Evolutionary conservation across 2,329 filamentous ascomycete genomes (phyloP), one percentile per base, ranked within the genome.

Genomic region (Pseudogymnoascus sp.): DNA sequence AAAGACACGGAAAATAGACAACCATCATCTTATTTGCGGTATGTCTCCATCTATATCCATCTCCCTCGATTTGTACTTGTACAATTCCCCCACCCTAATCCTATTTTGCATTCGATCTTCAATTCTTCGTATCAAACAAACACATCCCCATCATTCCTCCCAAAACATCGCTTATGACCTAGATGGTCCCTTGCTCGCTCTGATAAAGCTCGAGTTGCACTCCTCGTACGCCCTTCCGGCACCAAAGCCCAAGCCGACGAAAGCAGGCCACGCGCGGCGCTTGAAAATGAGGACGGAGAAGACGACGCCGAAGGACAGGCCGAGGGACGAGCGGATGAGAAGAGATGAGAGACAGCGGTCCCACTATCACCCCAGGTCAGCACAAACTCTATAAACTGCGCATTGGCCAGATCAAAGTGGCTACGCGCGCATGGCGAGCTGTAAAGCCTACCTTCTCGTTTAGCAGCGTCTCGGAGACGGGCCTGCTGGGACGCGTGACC

Each of bases 261-360:
- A 94, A n/a, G 92, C 94, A 63, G 94, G 94, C 91, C 93, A 99
- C 68, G 94, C 90, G 80, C 94, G 88, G 77, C 95, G 89, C 84
- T 96, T 96, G 86, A 99, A 99, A 62, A 99, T 80, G 63, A 99
- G 88, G 65, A 99, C 92, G 65, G 94, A 97, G 82, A 99, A 97
- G 78, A 99, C 90, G 76, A 99, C 88, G 74, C 94, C 94, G 79
- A 99, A 99, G 70, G 89, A 91, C 74, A 97, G 89, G 73, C 94
- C 94, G 76, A 99, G 88, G 62, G 90, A 88, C 68, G 93, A 97
- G 78, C 95, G 92, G 82, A 99, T 95, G 74, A 99, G 86, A 77
- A 97, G 86, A 74, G 95, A 97, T 70, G 94, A 97, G 70, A 99
- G 87, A 79, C 94, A 97, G 80, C 90, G 93, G 77, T 99, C 94